Evolutionary conservation across 768 basidiomycete genomes (phyloP).

Genomic region (Candolleomyces eurysporus): DNA sequence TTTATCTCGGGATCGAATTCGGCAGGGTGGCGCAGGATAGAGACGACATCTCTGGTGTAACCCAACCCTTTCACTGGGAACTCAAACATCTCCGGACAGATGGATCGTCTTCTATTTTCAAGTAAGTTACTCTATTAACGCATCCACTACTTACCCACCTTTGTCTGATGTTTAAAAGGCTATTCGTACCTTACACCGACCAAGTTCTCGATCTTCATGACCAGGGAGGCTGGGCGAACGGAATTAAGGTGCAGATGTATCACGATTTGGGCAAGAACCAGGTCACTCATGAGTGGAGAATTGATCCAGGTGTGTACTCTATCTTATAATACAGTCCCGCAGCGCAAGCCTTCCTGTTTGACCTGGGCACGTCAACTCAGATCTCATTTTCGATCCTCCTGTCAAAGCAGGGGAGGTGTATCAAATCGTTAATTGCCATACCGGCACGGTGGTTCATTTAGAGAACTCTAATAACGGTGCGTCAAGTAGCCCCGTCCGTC

Average conservation of each 20-base stretch:
- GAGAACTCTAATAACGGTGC: not conserved
- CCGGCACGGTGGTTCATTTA: not conserved
- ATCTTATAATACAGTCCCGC: too few species aligned
- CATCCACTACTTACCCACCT: too few species aligned
- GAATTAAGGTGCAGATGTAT: not conserved
- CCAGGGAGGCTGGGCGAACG: not conserved
- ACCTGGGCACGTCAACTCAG: not conserved
- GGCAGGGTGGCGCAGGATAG: not conserved
- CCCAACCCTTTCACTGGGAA: too few species aligned
- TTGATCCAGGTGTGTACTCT: not conserved
- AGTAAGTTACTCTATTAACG: not conserved
- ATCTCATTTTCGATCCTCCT: not conserved
- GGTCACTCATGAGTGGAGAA: not conserved
- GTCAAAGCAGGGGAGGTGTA: not conserved
- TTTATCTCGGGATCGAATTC: not conserved
- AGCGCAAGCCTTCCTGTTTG: too few species aligned
- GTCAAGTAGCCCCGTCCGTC: too few species aligned
- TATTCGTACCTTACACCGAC: not conserved
- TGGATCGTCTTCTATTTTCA: not conserved
- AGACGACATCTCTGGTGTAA: not conserved
- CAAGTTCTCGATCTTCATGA: not conserved
- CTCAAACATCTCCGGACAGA: too few species aligned
- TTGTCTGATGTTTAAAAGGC: not conserved
- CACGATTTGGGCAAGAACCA: not conserved
- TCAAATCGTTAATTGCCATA: not conserved